Evolutionary conservation across 2,329 filamentous ascomycete species (phyloP), one percentile per base, ranked within the genome.

Genomic region (Claviceps fusiformis): DNA sequence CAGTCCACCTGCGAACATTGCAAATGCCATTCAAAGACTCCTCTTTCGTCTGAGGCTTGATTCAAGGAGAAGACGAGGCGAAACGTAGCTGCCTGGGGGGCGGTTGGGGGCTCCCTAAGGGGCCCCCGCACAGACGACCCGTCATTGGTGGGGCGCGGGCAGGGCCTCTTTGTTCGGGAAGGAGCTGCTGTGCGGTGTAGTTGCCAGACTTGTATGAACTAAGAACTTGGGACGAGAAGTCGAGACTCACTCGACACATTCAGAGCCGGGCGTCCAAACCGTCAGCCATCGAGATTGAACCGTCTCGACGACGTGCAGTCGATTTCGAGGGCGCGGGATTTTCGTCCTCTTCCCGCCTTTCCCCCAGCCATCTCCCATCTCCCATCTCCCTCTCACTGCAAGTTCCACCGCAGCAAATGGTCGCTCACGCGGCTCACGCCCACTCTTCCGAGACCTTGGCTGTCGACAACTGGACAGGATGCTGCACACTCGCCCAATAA

Each of bases 31-130:
- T 41, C 53, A 51, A 47, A 55, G 44, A 37, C 35, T 37, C 35
- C 10, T 24, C 35, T n/a, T 41, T 43, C 33, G 27, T 50, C 24
- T 37, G 37, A 15, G 46, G 31, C 49, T 41, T 54, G 55, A 43
- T 52, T 49, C 55, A 56, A 56, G 55, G 41, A 48, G 55, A 48
- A n/a, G n/a, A 8, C n/a, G 39, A 49, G 43, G 44, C 57, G 55
- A 59, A 59, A 59, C 55, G 45, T 33, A 17, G 49, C 10, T 59
- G 53, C 53, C 47, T 52, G 53, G 53, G 47, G 19, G 2, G 37
- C 2, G 15, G 5, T 24, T 24, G 24, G 24, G 24, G 24, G 24
- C 24, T 24, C 24, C 24, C 24, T 24, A 24, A 24, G 24, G 24
- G 24, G 24, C 24, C 24, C 24, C 24, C 4, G 45, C 37, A 19